Evolutionary conservation across 805 yeast genomes (phyloP), one percentile per base, ranked within the genome.

Genomic region (Kluyveromyces siamensis): DNA sequence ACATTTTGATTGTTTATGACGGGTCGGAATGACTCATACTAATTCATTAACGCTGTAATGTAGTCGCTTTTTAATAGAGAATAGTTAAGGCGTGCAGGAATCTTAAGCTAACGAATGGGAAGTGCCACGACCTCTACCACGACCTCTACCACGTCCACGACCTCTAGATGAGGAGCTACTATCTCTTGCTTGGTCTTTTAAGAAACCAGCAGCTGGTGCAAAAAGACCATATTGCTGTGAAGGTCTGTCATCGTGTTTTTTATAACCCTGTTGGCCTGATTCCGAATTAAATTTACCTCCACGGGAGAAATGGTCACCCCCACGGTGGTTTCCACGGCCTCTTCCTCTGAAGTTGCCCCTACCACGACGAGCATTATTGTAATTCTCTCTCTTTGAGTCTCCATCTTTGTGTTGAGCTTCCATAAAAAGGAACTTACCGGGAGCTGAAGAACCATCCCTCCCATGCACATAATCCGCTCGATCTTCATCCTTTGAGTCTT

Each of bases 71-170:
- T 40, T 39, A 45, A 42, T 27, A 17, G 18, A 30, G 14, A 30
- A 30, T 13, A 30, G 14, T 30, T 8, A 30, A 7, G 14, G 14
- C 14, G 3, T 30, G 25, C 25, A 6, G 25, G 6, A 21, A 7
- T 30, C 14, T 30, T 7, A 30, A 11, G 8, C 14, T 30, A 30
- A 8, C 33, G 8, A 27, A 8, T 30, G 35, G 5, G 35, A 30
- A 30, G 35, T 50, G 19, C 62, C 56, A 39, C 61, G 54, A 18
- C 57, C 52, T 14, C 57, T 45, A 37, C 55, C 48, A 19, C 47
- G 27, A 19, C 47, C 48, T 14, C 46, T 40, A 27, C 48, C 44
- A 25, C 52, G 50, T 10, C 55, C 50, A 41, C 49, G 47, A 37
- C 43, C 46, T 18, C 47, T 35, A 16, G 48, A 43, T 18, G 45